Evolutionary conservation across 108 stramenopile genomes (phyloP).

Genomic region (Fistulifera pelliculosa): DNA sequence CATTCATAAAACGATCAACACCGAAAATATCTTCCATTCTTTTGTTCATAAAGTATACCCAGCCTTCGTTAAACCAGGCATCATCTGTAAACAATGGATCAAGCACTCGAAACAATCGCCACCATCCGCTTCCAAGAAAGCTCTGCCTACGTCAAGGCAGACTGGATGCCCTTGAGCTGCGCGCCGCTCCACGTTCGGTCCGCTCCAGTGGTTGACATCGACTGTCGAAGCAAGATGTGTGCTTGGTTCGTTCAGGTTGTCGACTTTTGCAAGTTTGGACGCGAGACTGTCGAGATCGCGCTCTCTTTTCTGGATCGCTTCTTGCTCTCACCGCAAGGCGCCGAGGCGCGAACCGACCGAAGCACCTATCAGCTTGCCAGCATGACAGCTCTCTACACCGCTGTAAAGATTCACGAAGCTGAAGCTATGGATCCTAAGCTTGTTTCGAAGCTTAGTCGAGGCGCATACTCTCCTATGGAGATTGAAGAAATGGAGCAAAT

Average conservation of each 20-base stretch:
- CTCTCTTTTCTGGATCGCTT: slow-evolving; percentile 58
- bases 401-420: slow-evolving; percentile 62
- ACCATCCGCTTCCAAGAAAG: slow-evolving; percentile 22
- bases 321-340: slow-evolving; percentile 13
- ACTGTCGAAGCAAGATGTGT: slow-evolving; percentile 44
- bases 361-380: slow-evolving; percentile 55
- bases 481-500: slow-evolving; percentile 47
- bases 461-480: slow-evolving; percentile 31
- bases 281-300: slow-evolving; percentile 54
- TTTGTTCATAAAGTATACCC: no score
- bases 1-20: no score
- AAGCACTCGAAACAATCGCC: slow-evolving; percentile 20
- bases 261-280: slow-evolving; percentile 47
- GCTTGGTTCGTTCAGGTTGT: slow-evolving; percentile 59
- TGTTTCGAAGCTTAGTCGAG: slow-evolving; percentile 50
- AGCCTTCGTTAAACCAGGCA: no score
- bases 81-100: no score
- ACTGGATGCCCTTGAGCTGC: slow-evolving; percentile 28
- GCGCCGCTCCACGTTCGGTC: slow-evolving; percentile 11
- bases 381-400: slow-evolving; percentile 56
- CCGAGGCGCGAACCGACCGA: slow-evolving; percentile 20
- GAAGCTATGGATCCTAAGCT: slow-evolving; percentile 40
- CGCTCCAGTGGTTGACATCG: slow-evolving; percentile 22
- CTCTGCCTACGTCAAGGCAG: slow-evolving; percentile 14
- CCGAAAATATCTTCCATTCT: no score